Base-by-base conservation (phyloP, 179 eudicot species). In the Heliamphora pulchella region DNA sequence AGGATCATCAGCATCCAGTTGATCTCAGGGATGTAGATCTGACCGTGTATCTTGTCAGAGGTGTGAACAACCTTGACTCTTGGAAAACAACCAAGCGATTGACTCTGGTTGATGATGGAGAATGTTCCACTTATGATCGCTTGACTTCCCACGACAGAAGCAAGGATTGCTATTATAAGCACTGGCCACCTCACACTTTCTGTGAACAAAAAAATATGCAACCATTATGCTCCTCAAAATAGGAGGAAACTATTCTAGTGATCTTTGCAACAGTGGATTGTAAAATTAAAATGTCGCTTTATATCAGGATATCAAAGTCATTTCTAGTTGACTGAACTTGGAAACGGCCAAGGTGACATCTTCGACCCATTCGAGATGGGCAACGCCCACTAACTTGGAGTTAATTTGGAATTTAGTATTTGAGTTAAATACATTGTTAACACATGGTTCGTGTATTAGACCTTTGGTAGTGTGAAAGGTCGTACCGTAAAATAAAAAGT, bases 111-210 rank as follows among this genome's bases (percentile, higher is more conserved):
- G 80, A 94, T 94, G 83, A 94, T 94, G 44, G 98, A 94, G 87
- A 94, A 94, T 31, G 98, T 94, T 70, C 98, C 98, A 10, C 94
- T 94, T 71, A 94, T 94, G 68, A 94, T 94, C 18, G 98, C 97
- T 87, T 94, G 98, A 77, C 98, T 91, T 78, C 98, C 98, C 68
- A 93, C 98, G n/a, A 93, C 98, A 17, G 98, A 93, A 77, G 98
- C 96, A 48, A 94, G 93, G 43, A 94, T 91, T 13, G 98, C 98
- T 71, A 91, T 81, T 54, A 87, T 54, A 53, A 94, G 87, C 64
- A 94, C 90, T 48, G 97, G 97, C 94, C 94, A 93, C 83, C 92
- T 89, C 62, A 94, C 91, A 76, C 65, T 75, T 71, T 91, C 98
- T 94, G 96, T 70, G 79, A 66, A 43, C 75, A 74, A 50, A 6